Conservation (phyloP, 257 asterid species). For the Nicotiana benthamiana region DNA sequence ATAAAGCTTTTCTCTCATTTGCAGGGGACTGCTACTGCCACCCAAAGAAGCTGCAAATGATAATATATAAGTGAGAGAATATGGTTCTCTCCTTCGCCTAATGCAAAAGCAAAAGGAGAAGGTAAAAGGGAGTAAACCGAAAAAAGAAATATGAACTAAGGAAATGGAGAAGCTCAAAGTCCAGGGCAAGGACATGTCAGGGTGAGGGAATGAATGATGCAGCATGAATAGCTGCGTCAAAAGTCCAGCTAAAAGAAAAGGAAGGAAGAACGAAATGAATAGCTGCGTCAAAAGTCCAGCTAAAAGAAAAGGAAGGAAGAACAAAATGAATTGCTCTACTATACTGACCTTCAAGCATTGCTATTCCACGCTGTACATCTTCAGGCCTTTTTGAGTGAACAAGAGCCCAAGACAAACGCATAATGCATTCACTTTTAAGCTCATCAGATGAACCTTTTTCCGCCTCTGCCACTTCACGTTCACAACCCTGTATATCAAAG, state of each 20-base stretch:
- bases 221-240: neutral
- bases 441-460: slow-evolving; percentile 68
- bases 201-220: neutral
- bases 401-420: slow-evolving; percentile 97
- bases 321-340: neutral
- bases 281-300: neutral
- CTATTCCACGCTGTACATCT: slow-evolving; percentile 90
- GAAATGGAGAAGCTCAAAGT: neutral
- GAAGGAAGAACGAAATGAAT: neutral
- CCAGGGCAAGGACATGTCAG: neutral
- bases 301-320: neutral
- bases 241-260: neutral
- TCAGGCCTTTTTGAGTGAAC: slow-evolving; percentile 78
- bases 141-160: neutral
- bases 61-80: slow-evolving; percentile 1
- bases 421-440: slow-evolving; percentile 66
- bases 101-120: neutral
- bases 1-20: slow-evolving; percentile 59
- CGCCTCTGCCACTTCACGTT: slow-evolving; percentile 85
- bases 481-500: slow-evolving; percentile 62
- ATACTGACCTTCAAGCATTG: slow-evolving; percentile 83
- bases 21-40: slow-evolving; percentile 40
- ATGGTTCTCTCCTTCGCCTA: neutral
- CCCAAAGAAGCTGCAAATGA: slow-evolving; percentile 60
- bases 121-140: neutral